Evolutionary conservation across 2,329 filamentous ascomycete genomes (phyloP).

Genomic region (Teratosphaeria destructans): DNA sequence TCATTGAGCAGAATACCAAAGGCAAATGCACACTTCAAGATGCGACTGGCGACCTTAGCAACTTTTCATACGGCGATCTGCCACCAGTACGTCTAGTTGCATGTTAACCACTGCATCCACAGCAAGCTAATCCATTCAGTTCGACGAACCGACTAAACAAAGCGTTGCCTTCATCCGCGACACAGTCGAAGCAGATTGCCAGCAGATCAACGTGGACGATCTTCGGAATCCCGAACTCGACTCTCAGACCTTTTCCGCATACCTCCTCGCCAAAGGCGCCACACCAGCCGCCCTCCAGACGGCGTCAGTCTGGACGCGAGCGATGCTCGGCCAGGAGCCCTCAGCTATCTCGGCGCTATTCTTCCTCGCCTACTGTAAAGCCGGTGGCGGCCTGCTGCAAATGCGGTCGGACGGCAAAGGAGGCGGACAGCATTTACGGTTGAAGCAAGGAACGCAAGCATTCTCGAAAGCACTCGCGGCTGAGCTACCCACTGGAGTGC

Average conservation of each 20-base stretch:
- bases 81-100: slow-evolving; percentile 11
- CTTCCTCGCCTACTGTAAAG: slow-evolving; percentile 47
- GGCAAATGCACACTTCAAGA: slow-evolving; percentile 37
- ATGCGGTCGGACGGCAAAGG: slow-evolving; percentile 44
- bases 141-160: not conserved
- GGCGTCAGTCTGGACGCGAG: slow-evolving; percentile 31
- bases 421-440: slow-evolving; percentile 44
- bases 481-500: slow-evolving; percentile 19
- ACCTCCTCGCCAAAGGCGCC: not conserved
- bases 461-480: slow-evolving; percentile 30
- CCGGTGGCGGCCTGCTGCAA: slow-evolving; percentile 40
- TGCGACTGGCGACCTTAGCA: slow-evolving; percentile 23
- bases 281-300: not conserved
- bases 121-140: slow-evolving; percentile 5
- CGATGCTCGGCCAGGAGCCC: slow-evolving; percentile 43
- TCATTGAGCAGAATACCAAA: slow-evolving; percentile 39
- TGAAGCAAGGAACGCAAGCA: slow-evolving; percentile 38
- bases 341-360: slow-evolving; percentile 41
- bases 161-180: slow-evolving; percentile 21
- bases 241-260: not conserved
- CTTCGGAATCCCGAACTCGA: not conserved
- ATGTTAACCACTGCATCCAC: slow-evolving; percentile 17
- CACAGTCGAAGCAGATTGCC: slow-evolving; percentile 30
- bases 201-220: slow-evolving; percentile 24
- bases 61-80: slow-evolving; percentile 26